phyloP scores from a whole-genome alignment of 805 yeast genomes.

The Starmerella bombi region DNA sequence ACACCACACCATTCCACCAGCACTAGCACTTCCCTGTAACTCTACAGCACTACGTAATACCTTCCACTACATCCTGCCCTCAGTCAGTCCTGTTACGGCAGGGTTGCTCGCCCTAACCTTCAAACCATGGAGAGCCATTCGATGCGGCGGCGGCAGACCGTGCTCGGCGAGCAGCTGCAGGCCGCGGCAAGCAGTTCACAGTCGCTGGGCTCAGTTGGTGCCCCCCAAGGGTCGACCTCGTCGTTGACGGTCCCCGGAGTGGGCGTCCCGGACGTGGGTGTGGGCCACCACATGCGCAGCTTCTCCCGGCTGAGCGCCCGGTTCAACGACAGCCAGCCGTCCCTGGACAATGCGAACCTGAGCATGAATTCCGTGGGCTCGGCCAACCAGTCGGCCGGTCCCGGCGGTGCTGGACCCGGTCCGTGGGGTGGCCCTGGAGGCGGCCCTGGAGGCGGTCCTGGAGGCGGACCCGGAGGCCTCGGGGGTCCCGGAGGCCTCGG shows the following conservation, averaged over 20 bases:
- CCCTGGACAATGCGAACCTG: background rate
- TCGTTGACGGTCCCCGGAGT: background rate
- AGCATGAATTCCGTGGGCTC: background rate
- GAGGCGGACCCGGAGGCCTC: background rate
- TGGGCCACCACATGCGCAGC: slow-evolving; percentile 13
- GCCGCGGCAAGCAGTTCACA: slow-evolving; percentile 3
- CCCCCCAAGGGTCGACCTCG: background rate
- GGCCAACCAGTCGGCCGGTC: background rate
- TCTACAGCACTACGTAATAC: background rate
- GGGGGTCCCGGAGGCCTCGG: too few relatives aligned
- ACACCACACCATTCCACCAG: background rate
- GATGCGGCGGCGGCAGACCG: slow-evolving; percentile 21
- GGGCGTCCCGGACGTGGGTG: background rate
- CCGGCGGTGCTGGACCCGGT: background rate
- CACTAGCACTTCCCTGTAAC: background rate
- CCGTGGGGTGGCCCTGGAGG: background rate
- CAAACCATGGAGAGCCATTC: slow-evolving; percentile 7
- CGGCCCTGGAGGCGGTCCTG: background rate
- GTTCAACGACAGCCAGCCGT: slow-evolving; percentile 25
- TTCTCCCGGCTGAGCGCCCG: slow-evolving; percentile 16
- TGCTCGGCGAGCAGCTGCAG: slow-evolving; percentile 19
- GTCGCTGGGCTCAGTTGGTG: slow-evolving; percentile 1
- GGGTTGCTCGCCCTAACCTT: background rate
- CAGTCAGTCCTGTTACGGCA: too few relatives aligned
- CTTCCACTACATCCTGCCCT: too few relatives aligned